Evolutionary conservation across 129 eudicot genomes (phyloP).

Genomic region (Arctium lappa): DNA sequence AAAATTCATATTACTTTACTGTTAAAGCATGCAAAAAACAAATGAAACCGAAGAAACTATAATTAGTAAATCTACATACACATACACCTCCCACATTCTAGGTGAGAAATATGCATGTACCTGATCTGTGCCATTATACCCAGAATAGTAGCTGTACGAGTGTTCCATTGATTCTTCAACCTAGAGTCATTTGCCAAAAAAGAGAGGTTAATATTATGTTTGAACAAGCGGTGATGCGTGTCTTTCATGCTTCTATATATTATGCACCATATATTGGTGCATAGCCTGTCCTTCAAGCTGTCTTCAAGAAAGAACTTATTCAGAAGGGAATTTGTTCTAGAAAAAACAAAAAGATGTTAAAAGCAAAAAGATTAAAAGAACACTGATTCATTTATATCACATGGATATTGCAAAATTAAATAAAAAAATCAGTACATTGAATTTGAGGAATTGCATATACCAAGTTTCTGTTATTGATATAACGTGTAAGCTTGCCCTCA

Average conservation of each 20-base stretch:
- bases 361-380: not conserved
- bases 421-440: not conserved
- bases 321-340: not conserved
- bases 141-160: slow-evolving; percentile 75
- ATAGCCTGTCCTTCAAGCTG: not conserved
- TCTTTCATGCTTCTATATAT: not conserved
- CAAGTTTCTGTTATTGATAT: slow-evolving; percentile 60
- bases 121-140: slow-evolving; percentile 72
- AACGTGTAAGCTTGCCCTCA: slow-evolving; percentile 66
- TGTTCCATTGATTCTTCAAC: slow-evolving; percentile 57
- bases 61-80: not conserved
- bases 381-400: not conserved
- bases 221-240: not conserved
- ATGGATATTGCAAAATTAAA: not conserved
- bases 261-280: not conserved
- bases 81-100: not conserved
- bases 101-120: slow-evolving; percentile 35
- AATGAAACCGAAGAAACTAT: not conserved
- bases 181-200: slow-evolving; percentile 45
- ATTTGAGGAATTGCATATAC: slow-evolving; percentile 27
- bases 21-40: slow-evolving; percentile 1
- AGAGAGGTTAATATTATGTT: slow-evolving; percentile 5
- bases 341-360: not conserved
- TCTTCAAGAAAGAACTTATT: not conserved
- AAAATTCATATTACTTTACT: not conserved